A percentile compares a stretch with the other conserved stretches of the same genome.
Evolutionary conservation across 1,139 yeast species (phyloP).

Genomic region (Candida sanyaensis): DNA sequence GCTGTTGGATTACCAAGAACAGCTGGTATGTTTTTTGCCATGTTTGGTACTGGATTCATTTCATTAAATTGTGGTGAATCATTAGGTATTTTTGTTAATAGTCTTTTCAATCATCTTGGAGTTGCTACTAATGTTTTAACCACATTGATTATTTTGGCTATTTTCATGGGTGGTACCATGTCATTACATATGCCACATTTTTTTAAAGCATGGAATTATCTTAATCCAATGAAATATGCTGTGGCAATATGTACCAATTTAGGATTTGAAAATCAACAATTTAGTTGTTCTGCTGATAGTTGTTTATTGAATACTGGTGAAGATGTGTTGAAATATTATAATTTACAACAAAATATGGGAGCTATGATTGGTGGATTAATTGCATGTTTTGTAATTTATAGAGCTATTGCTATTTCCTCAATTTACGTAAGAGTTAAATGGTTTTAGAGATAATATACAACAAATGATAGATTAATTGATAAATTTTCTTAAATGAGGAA

Average conservation of each 20-base stretch:
- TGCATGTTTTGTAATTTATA: constrained; percentile 36
- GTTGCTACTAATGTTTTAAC: constrained; percentile 75
- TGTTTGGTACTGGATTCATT: constrained; percentile 56
- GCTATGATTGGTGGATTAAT: constrained; percentile 38
- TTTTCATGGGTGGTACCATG: constrained; percentile 87
- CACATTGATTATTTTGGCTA: constrained; percentile 63
- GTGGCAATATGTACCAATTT: constrained; percentile 52
- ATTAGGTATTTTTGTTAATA: constrained; percentile 74
- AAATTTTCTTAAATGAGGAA: no score
- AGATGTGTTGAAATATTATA: constrained; percentile 35
- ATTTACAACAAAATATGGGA: constrained; percentile 29
- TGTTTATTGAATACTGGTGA: constrained; percentile 39
- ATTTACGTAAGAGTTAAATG: constrained; percentile 31
- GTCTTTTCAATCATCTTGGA: constrained; percentile 75
- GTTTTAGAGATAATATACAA: constrained; percentile 6
- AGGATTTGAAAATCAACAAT: constrained; percentile 34
- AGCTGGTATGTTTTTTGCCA: constrained; percentile 65
- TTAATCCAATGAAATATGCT: constrained; percentile 74
- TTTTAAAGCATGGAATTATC: constrained; percentile 67
- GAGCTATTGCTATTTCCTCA: constrained; percentile 29
- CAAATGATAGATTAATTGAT: background rate
- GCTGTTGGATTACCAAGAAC: constrained; percentile 76
- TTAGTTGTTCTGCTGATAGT: constrained; percentile 27
- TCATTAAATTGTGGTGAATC: constrained; percentile 80
- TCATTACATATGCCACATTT: constrained; percentile 73